These are phyloP conservation scores for Rosa chinensis DNA, from an alignment of 306 rosid species.

Conservation along the genomic window DNA sequence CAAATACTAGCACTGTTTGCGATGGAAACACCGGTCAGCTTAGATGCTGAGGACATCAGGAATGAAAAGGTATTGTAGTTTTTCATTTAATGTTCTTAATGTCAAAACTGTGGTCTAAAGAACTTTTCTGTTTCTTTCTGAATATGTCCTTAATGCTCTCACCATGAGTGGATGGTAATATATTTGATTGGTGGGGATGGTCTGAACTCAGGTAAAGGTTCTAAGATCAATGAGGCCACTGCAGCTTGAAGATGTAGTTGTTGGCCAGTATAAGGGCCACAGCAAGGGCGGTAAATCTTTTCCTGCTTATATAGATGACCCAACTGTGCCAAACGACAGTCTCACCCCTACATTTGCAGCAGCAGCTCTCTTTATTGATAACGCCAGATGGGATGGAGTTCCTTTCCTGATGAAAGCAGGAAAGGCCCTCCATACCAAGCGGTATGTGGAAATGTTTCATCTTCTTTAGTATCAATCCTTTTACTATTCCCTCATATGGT, in stretches of 20 bases:
- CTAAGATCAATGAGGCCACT: conserved; percentile 84
- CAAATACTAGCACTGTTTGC: conserved; percentile 95
- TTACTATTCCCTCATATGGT: conserved; percentile 13
- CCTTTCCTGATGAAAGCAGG: conserved; percentile 99
- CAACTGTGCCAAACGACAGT: conserved; percentile 78
- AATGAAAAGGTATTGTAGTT: conserved; percentile 72
- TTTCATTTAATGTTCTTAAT: conserved; percentile 8
- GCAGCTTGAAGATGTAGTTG: conserved; percentile 76
- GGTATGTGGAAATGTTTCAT: conserved; percentile 39
- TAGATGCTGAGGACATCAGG: conserved; percentile 93
- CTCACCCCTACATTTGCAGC: conserved; percentile 98
- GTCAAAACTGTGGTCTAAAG: background rate
- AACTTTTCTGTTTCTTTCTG: background rate
- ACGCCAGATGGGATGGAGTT: conserved; percentile 99
- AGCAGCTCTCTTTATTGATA: conserved; percentile 82
- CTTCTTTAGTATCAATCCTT: background rate
- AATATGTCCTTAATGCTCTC: background rate
- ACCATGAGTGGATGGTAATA: background rate
- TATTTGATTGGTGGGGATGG: conserved; percentile 12
- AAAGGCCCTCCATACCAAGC: conserved; percentile 89
- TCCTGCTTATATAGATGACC: conserved; percentile 78
- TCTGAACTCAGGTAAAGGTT: conserved; percentile 79
- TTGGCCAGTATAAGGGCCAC: conserved; percentile 95
- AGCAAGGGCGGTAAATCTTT: conserved; percentile 67
- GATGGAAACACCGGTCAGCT: conserved; percentile 97